These are phyloP conservation scores for Nitzschia palea DNA, from an alignment of 108 stramenopile genomes.

Conservation along the genomic window DNA sequence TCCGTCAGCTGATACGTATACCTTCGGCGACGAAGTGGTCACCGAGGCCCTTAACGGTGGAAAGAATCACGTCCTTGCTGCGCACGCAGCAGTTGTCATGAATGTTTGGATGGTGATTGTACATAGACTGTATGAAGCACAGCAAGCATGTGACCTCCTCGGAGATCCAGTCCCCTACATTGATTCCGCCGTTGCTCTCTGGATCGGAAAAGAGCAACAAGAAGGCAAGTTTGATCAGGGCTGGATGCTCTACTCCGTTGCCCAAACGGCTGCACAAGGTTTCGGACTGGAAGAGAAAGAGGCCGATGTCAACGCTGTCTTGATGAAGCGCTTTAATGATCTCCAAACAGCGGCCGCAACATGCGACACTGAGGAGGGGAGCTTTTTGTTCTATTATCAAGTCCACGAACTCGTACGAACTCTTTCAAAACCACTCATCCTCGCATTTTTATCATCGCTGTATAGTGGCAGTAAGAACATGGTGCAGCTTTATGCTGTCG, in stretches of 20 bases:
- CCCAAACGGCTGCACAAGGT: constrained; percentile 41
- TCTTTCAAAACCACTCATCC: constrained; percentile 59
- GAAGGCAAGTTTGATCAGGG: constrained; percentile 48
- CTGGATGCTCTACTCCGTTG: constrained; percentile 60
- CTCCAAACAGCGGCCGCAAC: constrained; percentile 22
- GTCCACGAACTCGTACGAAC: constrained; percentile 47
- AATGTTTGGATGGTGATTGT: constrained; percentile 70
- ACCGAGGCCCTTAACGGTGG: constrained; percentile 43
- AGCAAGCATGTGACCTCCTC: constrained; percentile 29
- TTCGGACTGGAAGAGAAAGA: constrained; percentile 46
- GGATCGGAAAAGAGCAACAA: constrained; percentile 63
- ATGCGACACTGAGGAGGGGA: constrained; percentile 17
- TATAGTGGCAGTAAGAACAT: constrained; percentile 39
- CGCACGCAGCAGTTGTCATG: constrained; percentile 62
- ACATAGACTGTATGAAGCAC: constrained; percentile 57
- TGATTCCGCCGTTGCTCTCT: constrained; percentile 76
- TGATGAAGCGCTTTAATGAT: constrained; percentile 47
- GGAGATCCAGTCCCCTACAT: constrained; percentile 25
- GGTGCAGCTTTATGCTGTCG: constrained; percentile 52
- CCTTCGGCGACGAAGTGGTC: constrained; percentile 70
- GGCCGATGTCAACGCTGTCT: constrained; percentile 36
- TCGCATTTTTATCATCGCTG: constrained; percentile 50
- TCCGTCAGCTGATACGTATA: constrained; percentile 26
- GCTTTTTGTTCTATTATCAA: constrained; percentile 26
- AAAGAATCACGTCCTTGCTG: constrained; percentile 53